Base-by-base conservation (phyloP, 768 basidiomycete genomes). In the Kwoniella sp. region DNA sequence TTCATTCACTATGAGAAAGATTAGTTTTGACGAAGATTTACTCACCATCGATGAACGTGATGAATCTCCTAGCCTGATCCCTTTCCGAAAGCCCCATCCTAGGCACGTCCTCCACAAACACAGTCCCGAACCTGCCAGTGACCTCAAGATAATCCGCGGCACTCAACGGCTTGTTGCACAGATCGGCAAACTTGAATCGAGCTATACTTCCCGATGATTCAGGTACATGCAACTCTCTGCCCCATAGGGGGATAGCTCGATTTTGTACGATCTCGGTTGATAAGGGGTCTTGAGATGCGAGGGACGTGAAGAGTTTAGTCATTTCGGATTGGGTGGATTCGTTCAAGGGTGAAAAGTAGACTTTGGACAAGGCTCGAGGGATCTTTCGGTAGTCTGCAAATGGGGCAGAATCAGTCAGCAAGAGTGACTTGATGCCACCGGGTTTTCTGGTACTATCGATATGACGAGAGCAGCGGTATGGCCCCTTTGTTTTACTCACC, bases 91-190 rank as follows among this genome's bases (percentile, higher is more conserved):
- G 77, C 0, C 87, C 90, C 88, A 99, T 88, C 83, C 90, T 90
- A 50, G 90, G 91, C 29, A 98, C 87, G 73, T 91, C 88, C 47
- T 87, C 82, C 33, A 99, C 82, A 75, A 99, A 98, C 17, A 99
- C 83, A 15, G 92, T 95, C 27, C 85, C 84, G 77, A 96, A 99
- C 29, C 83, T 86, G 72, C 87, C 87, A 2, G 94, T 95, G 60
- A 99, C 86, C 82, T 97, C 92, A 40, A 99, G 78, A 80, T 98
- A 99, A 79, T 99, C 96, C 1, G 92, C 92, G 24, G 96, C 95
- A 73, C 91, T 91, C 72, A 96, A 82, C 0, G 94, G 91, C 70
- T 86, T 85, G 0, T 90, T 91, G 73, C 96, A 99, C 19, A 99
- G 83, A 63, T 94, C 87, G 3, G 85, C 76, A 77, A 99, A 99